Base-by-base conservation (phyloP, 148 eudicot genomes). In the Agrostemma githago region DNA sequence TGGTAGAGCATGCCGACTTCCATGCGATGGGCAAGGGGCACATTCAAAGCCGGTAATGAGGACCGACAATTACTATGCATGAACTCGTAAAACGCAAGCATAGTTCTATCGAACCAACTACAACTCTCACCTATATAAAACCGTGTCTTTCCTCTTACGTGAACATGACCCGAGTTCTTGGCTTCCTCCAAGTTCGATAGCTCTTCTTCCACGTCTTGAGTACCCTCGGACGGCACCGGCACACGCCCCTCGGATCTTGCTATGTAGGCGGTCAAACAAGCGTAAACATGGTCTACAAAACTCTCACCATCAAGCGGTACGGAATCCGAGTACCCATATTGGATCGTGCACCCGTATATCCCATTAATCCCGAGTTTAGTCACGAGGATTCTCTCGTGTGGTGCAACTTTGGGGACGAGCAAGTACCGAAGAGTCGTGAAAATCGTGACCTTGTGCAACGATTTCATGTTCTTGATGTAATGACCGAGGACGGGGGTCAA, bases 11-110 rank as follows among this genome's bases (percentile, higher is more conserved):
- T 84, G 53, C 90, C 90, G 66, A 83, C 85, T 85, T 87, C 89
- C 54, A 87, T 80, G 53, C 82, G 82, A 64, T 86, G 84, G 1
- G 77, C 65, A 63, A 83, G 74, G 3, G 88, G 87, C 68, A 85
- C 88, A 5, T 81, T 82, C 58, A 88, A 53, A 5, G 88, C 80
- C 53, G 91, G 93, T 58, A 89, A 66, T 3, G 86, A 80, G 17
- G 91, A 84, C 74, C 93, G 71, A 70, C 93, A 87, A 74, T 87
- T 89, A 46, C 85, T 83, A 58, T 89, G 93, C 89, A 89, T 21
- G 54, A 86, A 79, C 78, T 89, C 89, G 44, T 89, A 89, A 54
- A 87, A 87, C 5, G 78, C 84, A 62, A 89, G 89, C 91, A 89
- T 89, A 19, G 65, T 43, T 77, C 83, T 74, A 66, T 89, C 91